A percentile compares a stretch with the other conserved stretches of the same genome.
phyloP scores from a whole-genome alignment of 2,329 filamentous ascomycete species.

The Fusarium setosum region DNA sequence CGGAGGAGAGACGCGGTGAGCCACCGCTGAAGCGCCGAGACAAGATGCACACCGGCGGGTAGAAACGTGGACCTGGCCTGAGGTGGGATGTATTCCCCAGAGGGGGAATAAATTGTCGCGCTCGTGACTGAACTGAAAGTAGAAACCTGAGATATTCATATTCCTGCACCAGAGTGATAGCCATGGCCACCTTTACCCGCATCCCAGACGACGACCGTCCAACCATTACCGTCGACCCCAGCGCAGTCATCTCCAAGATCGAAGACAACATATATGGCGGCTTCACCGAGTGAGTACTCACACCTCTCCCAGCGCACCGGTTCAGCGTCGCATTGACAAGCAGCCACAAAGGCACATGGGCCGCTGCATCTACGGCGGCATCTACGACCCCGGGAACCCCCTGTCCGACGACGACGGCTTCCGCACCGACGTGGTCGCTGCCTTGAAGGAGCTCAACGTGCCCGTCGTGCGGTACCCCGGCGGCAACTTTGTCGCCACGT shows the following conservation, averaged over 20 bases:
- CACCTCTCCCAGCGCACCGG: background rate
- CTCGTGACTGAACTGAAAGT: constrained; percentile 3
- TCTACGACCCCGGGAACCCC: constrained; percentile 81
- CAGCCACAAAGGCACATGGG: constrained; percentile 78
- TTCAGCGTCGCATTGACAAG: constrained; percentile 18
- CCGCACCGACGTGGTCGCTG: constrained; percentile 80
- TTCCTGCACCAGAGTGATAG: no score
- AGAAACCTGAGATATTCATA: no score
- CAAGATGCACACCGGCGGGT: no score
- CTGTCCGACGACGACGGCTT: constrained; percentile 82
- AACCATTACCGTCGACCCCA: constrained; percentile 73
- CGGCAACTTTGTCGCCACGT: constrained; percentile 86
- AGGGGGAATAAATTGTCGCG: background rate
- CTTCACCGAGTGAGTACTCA: constrained; percentile 77
- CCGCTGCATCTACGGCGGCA: constrained; percentile 87
- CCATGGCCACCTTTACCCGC: constrained; percentile 81
- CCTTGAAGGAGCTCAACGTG: constrained; percentile 78
- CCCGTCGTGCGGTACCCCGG: constrained; percentile 86
- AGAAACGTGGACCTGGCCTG: background rate
- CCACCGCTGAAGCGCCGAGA: constrained; percentile 12
- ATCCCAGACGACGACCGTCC: constrained; percentile 70
- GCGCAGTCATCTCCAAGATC: constrained; percentile 76
- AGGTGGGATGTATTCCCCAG: background rate
- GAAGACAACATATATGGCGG: constrained; percentile 86
- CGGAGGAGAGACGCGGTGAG: constrained; percentile 8